These are phyloP conservation scores for Amanita muscaria DNA, from an alignment of 768 basidiomycete genomes.

Conservation along the genomic window DNA sequence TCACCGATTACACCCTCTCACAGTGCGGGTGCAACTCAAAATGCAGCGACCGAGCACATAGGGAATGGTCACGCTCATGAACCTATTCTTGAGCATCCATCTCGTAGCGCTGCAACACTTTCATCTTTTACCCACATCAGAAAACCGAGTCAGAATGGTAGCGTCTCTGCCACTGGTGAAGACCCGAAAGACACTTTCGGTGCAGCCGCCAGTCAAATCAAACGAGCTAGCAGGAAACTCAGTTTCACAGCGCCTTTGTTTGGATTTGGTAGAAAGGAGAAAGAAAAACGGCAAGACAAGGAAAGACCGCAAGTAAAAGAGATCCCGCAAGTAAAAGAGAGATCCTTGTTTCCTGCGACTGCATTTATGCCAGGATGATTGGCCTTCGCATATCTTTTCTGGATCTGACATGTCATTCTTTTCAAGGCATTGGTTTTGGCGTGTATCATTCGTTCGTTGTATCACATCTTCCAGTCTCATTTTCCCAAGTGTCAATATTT, in stretches of 20 bases:
- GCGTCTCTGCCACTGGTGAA: neutral
- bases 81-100: neutral
- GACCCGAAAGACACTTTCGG: constrained; percentile 1
- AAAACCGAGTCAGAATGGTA: neutral
- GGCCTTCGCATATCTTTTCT: constrained; percentile 11
- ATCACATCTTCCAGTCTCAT: neutral
- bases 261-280: constrained; percentile 44
- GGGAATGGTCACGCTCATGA: neutral
- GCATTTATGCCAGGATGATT: constrained; percentile 13
- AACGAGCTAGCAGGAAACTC: constrained; percentile 50
- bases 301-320: constrained; percentile 19
- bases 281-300: constrained; percentile 22
- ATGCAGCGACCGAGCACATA: neutral
- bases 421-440: neutral
- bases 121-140: neutral
- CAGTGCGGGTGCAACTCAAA: neutral
- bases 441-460: constrained; percentile 1
- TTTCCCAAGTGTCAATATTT: neutral
- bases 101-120: neutral
- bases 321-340: constrained; percentile 17
- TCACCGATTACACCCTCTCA: neutral
- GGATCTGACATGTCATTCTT: neutral
- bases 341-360: constrained; percentile 13
- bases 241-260: constrained; percentile 59
- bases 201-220: constrained; percentile 1